Evolutionary conservation across 1,284 basidiomycete species (phyloP).

Genomic region (Anthracocystis walkeri): DNA sequence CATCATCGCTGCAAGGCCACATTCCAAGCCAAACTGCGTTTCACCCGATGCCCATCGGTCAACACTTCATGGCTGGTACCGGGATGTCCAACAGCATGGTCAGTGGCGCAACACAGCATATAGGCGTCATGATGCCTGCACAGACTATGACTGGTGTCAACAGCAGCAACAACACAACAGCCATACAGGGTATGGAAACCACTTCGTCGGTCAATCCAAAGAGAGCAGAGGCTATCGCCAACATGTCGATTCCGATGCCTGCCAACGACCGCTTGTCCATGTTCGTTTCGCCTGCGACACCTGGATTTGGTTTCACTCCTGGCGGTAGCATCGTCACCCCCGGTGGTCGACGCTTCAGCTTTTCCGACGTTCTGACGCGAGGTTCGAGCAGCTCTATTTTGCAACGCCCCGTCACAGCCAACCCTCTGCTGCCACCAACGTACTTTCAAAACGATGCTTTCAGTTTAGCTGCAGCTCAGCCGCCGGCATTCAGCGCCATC

Average conservation of each 20-base stretch:
- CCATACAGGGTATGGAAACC: neutral
- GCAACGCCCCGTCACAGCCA: constrained; percentile 37
- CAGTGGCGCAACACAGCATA: neutral
- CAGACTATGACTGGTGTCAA: neutral
- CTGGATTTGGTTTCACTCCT: constrained; percentile 37
- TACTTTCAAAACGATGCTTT: constrained; percentile 22
- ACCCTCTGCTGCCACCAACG: constrained; percentile 19
- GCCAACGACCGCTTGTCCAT: constrained; percentile 28
- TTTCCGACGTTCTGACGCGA: constrained; percentile 39
- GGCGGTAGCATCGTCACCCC: constrained; percentile 37
- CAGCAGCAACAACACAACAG: neutral
- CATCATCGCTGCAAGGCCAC: neutral
- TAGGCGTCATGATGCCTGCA: neutral
- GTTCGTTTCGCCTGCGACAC: constrained; percentile 35
- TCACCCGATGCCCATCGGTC: constrained; percentile 12
- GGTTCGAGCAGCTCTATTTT: constrained; percentile 3
- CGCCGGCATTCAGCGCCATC: constrained; percentile 6
- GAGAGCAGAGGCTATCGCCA: constrained; percentile 24
- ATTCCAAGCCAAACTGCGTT: neutral
- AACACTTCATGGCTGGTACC: constrained; percentile 10
- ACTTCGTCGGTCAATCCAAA: constrained; percentile 5
- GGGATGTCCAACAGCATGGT: constrained; percentile 12
- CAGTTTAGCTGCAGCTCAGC: constrained; percentile 8
- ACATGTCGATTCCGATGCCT: constrained; percentile 43
- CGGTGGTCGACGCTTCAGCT: constrained; percentile 48